Base-by-base conservation (phyloP, 1,284 basidiomycete genomes). In the Cryptococcus sp. region DNA sequence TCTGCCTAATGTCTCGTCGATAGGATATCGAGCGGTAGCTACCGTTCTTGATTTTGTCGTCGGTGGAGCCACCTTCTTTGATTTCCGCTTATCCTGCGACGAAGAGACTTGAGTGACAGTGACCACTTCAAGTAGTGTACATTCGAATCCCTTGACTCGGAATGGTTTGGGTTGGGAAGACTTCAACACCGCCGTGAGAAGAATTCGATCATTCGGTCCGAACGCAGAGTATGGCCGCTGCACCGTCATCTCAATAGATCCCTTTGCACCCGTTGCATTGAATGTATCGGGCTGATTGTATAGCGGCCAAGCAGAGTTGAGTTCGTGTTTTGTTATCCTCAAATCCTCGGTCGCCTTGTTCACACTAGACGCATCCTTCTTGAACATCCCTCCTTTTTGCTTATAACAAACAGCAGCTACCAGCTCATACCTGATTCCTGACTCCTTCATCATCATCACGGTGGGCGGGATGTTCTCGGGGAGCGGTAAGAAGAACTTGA, bases 281-380 rank as follows among this genome's bases (percentile, higher is more conserved):
- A 86, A 83, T 32, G 80, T 81, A 65, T 92, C 88, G 5, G 82
- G 82, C 62, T 87, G 83, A 48, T 83, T 82, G 70, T 91, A 92
- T 41, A 90, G 79, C 0, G 89, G 89, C 90, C 90, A 93, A 2
- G 87, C 85, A 2, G 88, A 87, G 61, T 91, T 88, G 7, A 91
- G 75, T 57, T 92, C 90, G 66, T 92, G 88, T 72, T 92, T 92
- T 77, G 88, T 86, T 62, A 93, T 87, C 55, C 84, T 82, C 47
- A 93, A 84, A 4, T 79, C 75, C 39, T 86, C 81, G 25, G 80
- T 78, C 13, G 82, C 79, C 16, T 83, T 81, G 41, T 82, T 73
- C 76, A 55, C 80, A 72, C 34, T 82, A 77, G 76, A 85, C 82
- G 66, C 81, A 78, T 68, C 85, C 57, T 73, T 84, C 44, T 87